Percentiles rank a stretch among this genome's conserved stretches.
These are phyloP conservation scores for Capillidium heterosporum DNA, from an alignment of 371 early-diverging fungal species.

Conservation along the genomic window DNA sequence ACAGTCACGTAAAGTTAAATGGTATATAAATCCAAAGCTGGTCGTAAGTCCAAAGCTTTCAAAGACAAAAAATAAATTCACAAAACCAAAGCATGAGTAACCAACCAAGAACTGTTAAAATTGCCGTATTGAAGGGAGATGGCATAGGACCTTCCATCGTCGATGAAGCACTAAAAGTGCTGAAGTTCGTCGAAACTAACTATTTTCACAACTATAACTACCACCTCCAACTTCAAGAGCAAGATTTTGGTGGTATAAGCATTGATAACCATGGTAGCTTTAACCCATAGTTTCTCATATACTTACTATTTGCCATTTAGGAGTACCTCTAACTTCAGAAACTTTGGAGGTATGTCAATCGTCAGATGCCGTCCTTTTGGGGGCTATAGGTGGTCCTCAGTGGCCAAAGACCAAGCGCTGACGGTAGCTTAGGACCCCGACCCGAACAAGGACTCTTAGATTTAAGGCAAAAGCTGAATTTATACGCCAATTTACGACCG, in stretches of 20 bases:
- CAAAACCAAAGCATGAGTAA: no score
- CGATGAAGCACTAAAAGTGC: constrained; percentile 72
- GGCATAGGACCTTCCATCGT: constrained; percentile 92
- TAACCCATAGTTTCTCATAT: neutral
- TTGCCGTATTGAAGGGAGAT: constrained; percentile 84
- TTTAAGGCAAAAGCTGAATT: constrained; percentile 72
- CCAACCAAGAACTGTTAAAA: constrained; percentile 10
- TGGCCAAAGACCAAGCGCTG: constrained; percentile 49
- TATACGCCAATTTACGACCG: constrained; percentile 92
- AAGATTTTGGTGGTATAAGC: constrained; percentile 78
- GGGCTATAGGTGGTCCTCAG: constrained; percentile 94
- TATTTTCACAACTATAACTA: constrained; percentile 32
- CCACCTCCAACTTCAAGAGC: constrained; percentile 50
- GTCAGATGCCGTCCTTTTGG: constrained; percentile 81
- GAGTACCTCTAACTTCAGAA: constrained; percentile 62
- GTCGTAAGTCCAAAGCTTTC: no score
- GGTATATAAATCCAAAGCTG: no score
- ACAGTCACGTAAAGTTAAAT: no score
- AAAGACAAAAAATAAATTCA: no score
- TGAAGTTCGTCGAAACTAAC: constrained; percentile 47
- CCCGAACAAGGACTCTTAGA: constrained; percentile 88
- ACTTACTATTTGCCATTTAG: constrained; percentile 15
- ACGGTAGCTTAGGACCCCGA: constrained; percentile 50
- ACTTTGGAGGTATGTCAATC: constrained; percentile 58
- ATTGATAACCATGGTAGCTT: constrained; percentile 71